A percentile compares a stretch with the other conserved stretches of the same genome.
Conservation (phyloP, 1,284 basidiomycete species). For the Albatrellus sp. region DNA sequence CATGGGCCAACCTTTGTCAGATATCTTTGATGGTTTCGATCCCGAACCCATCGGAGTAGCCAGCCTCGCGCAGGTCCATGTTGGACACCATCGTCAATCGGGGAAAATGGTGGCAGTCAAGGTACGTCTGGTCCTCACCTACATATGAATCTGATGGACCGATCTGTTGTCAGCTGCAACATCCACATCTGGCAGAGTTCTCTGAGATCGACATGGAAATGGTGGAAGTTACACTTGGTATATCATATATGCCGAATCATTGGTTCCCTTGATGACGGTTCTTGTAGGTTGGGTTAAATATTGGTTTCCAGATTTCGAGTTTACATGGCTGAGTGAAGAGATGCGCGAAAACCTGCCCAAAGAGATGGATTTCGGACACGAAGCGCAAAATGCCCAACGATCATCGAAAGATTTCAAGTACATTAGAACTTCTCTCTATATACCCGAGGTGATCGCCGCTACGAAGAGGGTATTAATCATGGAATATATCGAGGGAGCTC, state of each 20-base stretch:
- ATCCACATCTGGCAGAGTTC: constrained; percentile 90
- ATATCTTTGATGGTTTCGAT: constrained; percentile 77
- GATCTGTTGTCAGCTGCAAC: constrained; percentile 57
- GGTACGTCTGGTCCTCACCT: constrained; percentile 21
- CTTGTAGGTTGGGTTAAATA: constrained; percentile 73
- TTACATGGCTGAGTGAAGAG: constrained; percentile 89
- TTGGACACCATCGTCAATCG: constrained; percentile 61
- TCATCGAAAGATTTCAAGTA: constrained; percentile 66
- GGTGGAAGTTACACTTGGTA: constrained; percentile 73
- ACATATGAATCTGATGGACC: too few relatives aligned
- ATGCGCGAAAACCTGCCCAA: constrained; percentile 89
- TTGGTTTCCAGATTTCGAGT: constrained; percentile 85
- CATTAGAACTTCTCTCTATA: constrained; percentile 74
- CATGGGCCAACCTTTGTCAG: constrained; percentile 51
- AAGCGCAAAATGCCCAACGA: constrained; percentile 76
- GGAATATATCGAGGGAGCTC: constrained; percentile 85
- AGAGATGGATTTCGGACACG: constrained; percentile 91
- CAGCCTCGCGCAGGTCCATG: constrained; percentile 91
- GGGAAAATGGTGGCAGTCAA: constrained; percentile 86
- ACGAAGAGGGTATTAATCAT: constrained; percentile 84
- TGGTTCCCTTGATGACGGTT: constrained; percentile 2
- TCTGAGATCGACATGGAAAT: constrained; percentile 76
- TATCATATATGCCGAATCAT: constrained; percentile 8
- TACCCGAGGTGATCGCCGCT: constrained; percentile 80
- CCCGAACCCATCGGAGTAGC: constrained; percentile 90